Base-by-base conservation (phyloP, 495 filamentous ascomycete genomes). In the Xylaria castorea region DNA sequence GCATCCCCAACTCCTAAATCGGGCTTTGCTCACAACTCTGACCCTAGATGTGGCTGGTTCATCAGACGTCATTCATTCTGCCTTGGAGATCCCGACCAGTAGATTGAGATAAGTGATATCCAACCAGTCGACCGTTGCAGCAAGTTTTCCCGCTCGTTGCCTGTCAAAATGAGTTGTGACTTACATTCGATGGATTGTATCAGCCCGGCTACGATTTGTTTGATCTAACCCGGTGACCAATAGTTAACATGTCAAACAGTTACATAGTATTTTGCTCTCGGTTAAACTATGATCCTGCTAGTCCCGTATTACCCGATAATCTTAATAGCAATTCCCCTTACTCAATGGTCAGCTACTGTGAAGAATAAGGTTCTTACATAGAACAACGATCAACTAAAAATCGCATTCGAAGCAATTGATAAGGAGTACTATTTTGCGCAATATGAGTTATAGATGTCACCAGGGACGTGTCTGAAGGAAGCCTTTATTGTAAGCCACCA, bases 1-100 rank as follows among this genome's bases (percentile, higher is more conserved):
- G 34, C 50, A 68, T 67, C 32, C n/a, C 48, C 32, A 32, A 11
- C 20, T 44, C 18, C 36, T 40, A 3, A 14, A 5, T 8, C 25
- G 66, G 66, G 61, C 61, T 25, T 30, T 64, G 61, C 66, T 68
- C 32, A 44, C 50, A 32, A 38, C 16, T 53, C 20, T 20, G 12
- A 8, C 46, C 32, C 25, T 66, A 48, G 48, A 55, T 42, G 66
- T 68, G 50, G 66, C 66, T 68, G 22, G 48, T 40, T 67, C n/a
- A 55, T 64, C 25, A 27, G 30, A 44, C 5, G 16, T 8, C 42
- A 34, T 66, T 66, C n/a, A 38, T 67, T 14, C 64, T 46, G 12
- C n/a, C 32, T 53, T 53, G 64, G 27, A n/a, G 64, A 66, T 51
- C 32, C 64, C 22, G 16, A 66, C 46, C 20, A 25, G 58, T 40